These are phyloP conservation scores for Cylindrotheca fusiformis DNA, from an alignment of 108 stramenopile species.

Conservation along the genomic window DNA sequence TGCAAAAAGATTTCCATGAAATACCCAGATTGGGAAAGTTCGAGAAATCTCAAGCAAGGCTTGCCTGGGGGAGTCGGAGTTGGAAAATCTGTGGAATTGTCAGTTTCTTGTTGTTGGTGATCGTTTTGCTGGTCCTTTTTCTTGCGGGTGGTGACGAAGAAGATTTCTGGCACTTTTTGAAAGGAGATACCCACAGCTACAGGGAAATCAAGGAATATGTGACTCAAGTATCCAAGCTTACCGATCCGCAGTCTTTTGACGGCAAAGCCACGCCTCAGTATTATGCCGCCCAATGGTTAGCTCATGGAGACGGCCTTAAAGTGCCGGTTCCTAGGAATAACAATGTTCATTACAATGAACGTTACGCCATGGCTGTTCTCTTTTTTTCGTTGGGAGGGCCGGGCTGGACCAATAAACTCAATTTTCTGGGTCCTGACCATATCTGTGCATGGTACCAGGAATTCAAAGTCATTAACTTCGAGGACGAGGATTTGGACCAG, in stretches of 20 bases:
- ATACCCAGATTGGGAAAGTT: neutral
- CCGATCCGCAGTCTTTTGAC: slow-evolving; percentile 1
- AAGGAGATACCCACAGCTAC: neutral
- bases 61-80: neutral
- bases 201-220: neutral
- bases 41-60: neutral
- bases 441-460: slow-evolving; percentile 49
- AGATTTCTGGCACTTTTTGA: neutral
- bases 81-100: neutral
- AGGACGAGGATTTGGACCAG: neutral
- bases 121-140: neutral
- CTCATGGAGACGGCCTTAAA: slow-evolving; percentile 25
- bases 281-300: slow-evolving; percentile 42
- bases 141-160: neutral
- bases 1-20: neutral
- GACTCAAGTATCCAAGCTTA: neutral
- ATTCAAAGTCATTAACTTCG: neutral
- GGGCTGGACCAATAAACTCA: slow-evolving; percentile 34
- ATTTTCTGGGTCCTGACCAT: slow-evolving; percentile 43
- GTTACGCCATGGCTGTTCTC: slow-evolving; percentile 45
- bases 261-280: slow-evolving; percentile 31
- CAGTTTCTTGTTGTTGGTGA: neutral
- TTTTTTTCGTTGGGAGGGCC: slow-evolving; percentile 49
- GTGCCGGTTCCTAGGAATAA: slow-evolving; percentile 6
- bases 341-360: slow-evolving; percentile 4